Base-by-base conservation (phyloP, 108 stramenopile species). In the Cyclotella baltica region DNA sequence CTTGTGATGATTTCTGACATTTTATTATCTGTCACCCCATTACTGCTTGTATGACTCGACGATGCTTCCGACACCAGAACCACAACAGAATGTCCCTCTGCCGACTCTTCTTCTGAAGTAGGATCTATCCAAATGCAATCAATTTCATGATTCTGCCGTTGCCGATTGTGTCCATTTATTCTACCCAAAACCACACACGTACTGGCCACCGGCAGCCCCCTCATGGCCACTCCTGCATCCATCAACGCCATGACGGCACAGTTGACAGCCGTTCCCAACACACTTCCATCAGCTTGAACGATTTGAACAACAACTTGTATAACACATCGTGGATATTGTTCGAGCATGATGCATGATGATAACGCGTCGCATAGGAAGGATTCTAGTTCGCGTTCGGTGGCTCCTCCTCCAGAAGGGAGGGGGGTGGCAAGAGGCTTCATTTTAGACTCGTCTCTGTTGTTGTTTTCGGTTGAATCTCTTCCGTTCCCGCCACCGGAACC, bases 141-240 rank as follows among this genome's bases (percentile, higher is more conserved):
- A 29, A 40, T 35, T 6, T 69, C 48, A 3, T 53, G 40, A 34
- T 37, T 34, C 16, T 63, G 48, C n/a, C 11, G 23, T 20, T 33
- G 53, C 23, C 9, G 5, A 46, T 16, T 38, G 0, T 15, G 40
- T 22, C 28, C 68, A 25, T 10, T 34, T 10, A 0, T 33, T 13
- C 18, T 23, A 38, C 27, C 27, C 4, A 46, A 33, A 47, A 90
- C 75, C 40, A 88, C 75, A 77, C 90, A 95, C 10, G 92, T 93
- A 27, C 88, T 79, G 5, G 92, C 92, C 20, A 94, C 83, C 15
- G 95, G 93, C n/a, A 96, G 33, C 40, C 83, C 83, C 13, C 83
- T 82, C 86, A 96, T 86, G 11, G 88, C 89, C 34, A 96, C 78
- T 3, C 90, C 90, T 11, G 95, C 95, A 80, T 96, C 93, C 88